Percentiles rank a stretch among this genome's conserved stretches.
Evolutionary conservation across 73 alveolate species (phyloP).

Genomic region (Stentor coeruleus): DNA sequence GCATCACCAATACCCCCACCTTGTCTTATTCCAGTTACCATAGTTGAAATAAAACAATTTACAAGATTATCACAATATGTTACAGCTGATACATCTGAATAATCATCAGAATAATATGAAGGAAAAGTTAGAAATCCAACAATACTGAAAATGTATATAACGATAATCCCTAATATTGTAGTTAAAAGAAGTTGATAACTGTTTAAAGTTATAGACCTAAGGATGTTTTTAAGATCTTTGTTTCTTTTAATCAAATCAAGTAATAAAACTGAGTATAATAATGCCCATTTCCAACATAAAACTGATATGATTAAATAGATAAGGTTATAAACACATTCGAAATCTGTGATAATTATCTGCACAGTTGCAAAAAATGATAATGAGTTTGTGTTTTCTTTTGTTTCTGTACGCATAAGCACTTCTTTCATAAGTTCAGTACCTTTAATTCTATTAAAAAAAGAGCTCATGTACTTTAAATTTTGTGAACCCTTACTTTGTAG

Average conservation of each 20-base stretch:
- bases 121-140: constrained; percentile 30
- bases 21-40: constrained; percentile 69
- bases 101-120: constrained; percentile 17
- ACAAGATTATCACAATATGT: constrained; percentile 57
- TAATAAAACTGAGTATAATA: constrained; percentile 31
- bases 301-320: constrained; percentile 34
- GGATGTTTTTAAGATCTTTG: constrained; percentile 27
- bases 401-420: background rate
- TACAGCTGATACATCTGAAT: constrained; percentile 1
- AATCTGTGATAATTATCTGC: background rate
- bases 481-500: background rate
- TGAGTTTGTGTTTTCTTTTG: background rate
- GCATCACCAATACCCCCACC: constrained; percentile 87
- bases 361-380: background rate
- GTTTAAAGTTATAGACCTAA: constrained; percentile 30
- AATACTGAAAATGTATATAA: constrained; percentile 35
- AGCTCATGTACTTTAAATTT: background rate
- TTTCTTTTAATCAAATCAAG: constrained; percentile 38
- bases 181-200: constrained; percentile 32
- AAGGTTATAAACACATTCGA: background rate
- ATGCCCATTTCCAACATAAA: constrained; percentile 21
- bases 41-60: constrained; percentile 66
- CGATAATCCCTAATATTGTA: constrained; percentile 12
- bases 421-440: constrained; percentile 24
- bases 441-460: background rate